Conservation (phyloP, 2,329 filamentous ascomycete genomes). For the Fusarium dimerum region DNA sequence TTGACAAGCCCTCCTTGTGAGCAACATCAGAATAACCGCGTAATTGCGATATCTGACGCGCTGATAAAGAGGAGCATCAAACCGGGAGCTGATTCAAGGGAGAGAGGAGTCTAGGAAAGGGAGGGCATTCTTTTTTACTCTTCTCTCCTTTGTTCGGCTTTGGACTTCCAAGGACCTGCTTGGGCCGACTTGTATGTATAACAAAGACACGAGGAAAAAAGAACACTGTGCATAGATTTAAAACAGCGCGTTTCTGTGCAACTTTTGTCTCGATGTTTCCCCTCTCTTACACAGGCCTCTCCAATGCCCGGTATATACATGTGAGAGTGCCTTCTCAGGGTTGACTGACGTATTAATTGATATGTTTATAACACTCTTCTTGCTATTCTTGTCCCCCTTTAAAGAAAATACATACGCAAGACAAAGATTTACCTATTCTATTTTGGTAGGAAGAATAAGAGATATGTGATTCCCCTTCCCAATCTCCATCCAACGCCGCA, state of each 20-base stretch:
- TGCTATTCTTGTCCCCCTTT: neutral
- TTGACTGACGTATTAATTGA: neutral
- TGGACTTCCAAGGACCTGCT: too few relatives aligned
- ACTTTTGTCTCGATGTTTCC: too few relatives aligned
- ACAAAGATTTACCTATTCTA: too few relatives aligned
- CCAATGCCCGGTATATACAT: too few relatives aligned
- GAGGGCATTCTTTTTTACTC: too few relatives aligned
- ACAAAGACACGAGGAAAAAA: neutral
- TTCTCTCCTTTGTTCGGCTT: too few relatives aligned
- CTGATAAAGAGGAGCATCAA: neutral
- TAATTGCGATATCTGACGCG: neutral
- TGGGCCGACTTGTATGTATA: neutral
- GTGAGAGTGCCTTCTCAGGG: neutral
- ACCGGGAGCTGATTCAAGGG: neutral
- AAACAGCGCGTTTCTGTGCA: neutral
- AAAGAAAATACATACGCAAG: neutral
- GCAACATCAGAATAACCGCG: neutral
- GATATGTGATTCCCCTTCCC: slow-evolving; percentile 5
- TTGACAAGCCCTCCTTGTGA: too few relatives aligned
- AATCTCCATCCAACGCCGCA: slow-evolving; percentile 27
- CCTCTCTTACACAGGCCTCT: too few relatives aligned
- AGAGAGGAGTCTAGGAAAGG: too few relatives aligned
- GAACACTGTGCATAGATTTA: slow-evolving; percentile 14
- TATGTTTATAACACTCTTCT: neutral
- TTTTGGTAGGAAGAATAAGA: too few relatives aligned